Conservation (phyloP, 805 yeast species). For the Saccharomycopsis lassenensis region DNA sequence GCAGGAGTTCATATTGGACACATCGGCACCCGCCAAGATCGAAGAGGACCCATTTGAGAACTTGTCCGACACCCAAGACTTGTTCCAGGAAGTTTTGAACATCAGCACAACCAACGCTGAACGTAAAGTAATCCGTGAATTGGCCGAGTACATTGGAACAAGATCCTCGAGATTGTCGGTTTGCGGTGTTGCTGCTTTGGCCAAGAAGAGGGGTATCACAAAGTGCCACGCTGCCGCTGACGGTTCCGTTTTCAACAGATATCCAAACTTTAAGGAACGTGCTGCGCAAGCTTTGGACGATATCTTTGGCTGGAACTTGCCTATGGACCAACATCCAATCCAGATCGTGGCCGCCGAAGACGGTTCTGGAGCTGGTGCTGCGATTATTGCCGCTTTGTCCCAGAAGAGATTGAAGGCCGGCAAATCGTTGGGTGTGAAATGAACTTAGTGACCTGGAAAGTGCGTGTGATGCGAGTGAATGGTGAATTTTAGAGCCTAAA, state of each 20-base stretch:
- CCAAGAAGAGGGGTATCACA: conserved; percentile 67
- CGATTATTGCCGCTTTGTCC: conserved; percentile 92
- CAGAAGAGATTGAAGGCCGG: conserved; percentile 46
- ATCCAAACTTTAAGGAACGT: conserved; percentile 83
- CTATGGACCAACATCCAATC: conserved; percentile 57
- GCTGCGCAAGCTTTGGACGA: conserved; percentile 84
- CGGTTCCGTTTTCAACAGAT: conserved; percentile 90
- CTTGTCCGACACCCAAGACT: conserved; percentile 58
- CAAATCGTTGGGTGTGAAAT: conserved; percentile 10
- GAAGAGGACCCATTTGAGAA: conserved; percentile 88
- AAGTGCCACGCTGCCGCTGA: conserved; percentile 87
- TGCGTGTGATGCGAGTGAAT: too few relatives aligned
- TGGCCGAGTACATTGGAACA: conserved; percentile 81
- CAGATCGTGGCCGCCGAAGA: conserved; percentile 88
- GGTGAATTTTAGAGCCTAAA: too few relatives aligned
- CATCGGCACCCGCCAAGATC: conserved; percentile 76
- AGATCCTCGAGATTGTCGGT: conserved; percentile 88
- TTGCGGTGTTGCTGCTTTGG: conserved; percentile 92
- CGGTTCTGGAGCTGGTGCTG: conserved; percentile 99
- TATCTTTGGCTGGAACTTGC: conserved; percentile 67
- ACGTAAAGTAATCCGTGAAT: conserved; percentile 68
- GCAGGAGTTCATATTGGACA: conserved; percentile 67
- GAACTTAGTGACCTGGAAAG: too few relatives aligned
- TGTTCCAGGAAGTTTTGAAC: conserved; percentile 49
- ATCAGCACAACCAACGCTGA: conserved; percentile 65